These are phyloP conservation scores for Lachnellula suecica DNA, from an alignment of 2,329 filamentous ascomycete genomes.

Conservation along the genomic window DNA sequence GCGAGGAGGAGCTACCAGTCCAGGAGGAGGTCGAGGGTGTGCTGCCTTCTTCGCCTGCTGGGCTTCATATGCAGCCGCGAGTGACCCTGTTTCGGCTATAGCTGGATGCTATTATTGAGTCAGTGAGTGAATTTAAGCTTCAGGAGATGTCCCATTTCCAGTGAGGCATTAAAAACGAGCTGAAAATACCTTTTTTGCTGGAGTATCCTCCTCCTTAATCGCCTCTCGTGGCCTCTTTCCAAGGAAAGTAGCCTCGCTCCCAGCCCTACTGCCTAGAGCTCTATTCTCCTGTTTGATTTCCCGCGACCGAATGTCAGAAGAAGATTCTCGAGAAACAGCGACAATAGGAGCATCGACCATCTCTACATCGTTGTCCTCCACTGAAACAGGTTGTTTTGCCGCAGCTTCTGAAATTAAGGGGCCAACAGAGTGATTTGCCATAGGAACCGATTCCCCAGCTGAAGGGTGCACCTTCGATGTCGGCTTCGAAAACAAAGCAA, in stretches of 20 bases:
- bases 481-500: constrained; percentile 51
- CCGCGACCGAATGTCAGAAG: constrained; percentile 1
- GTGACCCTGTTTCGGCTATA: neutral
- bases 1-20: constrained; percentile 18
- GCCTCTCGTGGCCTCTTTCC: constrained; percentile 20
- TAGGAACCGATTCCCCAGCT: neutral
- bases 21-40: constrained; percentile 17
- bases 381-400: neutral
- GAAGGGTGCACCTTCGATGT: constrained; percentile 21
- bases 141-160: neutral
- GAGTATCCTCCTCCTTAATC: constrained; percentile 11
- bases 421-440: neutral
- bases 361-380: constrained; percentile 20
- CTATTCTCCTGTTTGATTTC: neutral
- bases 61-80: constrained; percentile 22
- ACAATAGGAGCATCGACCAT: constrained; percentile 20
- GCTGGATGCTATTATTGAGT: neutral
- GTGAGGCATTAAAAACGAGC: neutral
- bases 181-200: constrained; percentile 20
- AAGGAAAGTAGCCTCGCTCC: neutral
- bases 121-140: neutral
- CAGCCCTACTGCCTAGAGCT: neutral
- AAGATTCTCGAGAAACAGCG: constrained; percentile 11
- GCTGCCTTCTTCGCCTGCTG: constrained; percentile 21
- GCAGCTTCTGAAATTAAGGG: neutral